Evolutionary conservation across 2,329 filamentous ascomycete species (phyloP).

Genomic region (Diaporthe australafricana): DNA sequence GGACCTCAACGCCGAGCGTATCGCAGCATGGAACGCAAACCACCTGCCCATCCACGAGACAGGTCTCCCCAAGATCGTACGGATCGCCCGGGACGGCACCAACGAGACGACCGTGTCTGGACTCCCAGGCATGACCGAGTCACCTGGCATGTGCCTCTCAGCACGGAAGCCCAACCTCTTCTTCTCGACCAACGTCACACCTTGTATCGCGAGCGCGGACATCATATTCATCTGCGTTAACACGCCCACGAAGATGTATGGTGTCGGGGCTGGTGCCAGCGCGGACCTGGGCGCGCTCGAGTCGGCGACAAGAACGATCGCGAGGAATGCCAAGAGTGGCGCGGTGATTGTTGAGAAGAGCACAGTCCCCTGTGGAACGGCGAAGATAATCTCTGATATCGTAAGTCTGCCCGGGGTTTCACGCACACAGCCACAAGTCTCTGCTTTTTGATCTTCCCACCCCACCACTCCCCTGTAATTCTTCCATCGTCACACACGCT

Average conservation of each 20-base stretch:
- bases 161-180: constrained; percentile 64
- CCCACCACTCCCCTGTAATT: background rate
- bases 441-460: background rate
- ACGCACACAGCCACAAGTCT: background rate
- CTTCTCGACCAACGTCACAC: constrained; percentile 67
- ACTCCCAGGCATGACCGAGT: constrained; percentile 20
- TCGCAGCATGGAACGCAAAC: constrained; percentile 68
- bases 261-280: constrained; percentile 66
- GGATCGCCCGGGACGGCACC: constrained; percentile 54
- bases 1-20: constrained; percentile 65
- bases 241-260: constrained; percentile 70
- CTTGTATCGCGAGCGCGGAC: constrained; percentile 65
- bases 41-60: constrained; percentile 71
- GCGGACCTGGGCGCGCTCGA: constrained; percentile 69
- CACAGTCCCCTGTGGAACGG: constrained; percentile 72
- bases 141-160: constrained; percentile 39
- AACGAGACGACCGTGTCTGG: constrained; percentile 43
- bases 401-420: constrained; percentile 49
- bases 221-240: constrained; percentile 73
- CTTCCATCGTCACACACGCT: background rate
- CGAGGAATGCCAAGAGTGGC: constrained; percentile 61
- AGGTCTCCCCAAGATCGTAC: constrained; percentile 65
- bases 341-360: constrained; percentile 74
- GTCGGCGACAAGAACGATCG: constrained; percentile 64
- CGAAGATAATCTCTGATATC: constrained; percentile 66